Evolutionary conservation across 2,329 filamentous ascomycete species (phyloP), one percentile per base, ranked within the genome.

Genomic region (Sporothrix mexicana): DNA sequence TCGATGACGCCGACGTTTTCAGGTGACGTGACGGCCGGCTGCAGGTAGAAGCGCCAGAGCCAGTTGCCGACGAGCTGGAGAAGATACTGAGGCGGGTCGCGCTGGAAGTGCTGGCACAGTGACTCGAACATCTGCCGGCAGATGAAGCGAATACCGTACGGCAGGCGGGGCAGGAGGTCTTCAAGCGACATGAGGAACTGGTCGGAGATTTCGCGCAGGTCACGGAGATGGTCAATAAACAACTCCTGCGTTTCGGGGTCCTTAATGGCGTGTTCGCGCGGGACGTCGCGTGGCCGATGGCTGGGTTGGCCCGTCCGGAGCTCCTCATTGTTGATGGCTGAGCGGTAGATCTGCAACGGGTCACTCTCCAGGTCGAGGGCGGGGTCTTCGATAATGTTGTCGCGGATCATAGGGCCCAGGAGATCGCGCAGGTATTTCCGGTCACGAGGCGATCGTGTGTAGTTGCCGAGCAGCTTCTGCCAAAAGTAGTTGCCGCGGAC

Each of bases 261-360:
- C 77, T 95, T 92, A 80, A 99, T 98, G n/a, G 96, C 96, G 77
- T 97, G 87, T 80, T 99, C 96, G 75, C 95, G 90, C 0, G 94
- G 92, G 47, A 99, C 91, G 77, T 98, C 94, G 15, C 93, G 89
- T 47, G 91, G 92, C 75, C 96, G 88, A 68, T 88, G 88, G 80
- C 95, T 97, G 23, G 93, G 90, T 76, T 90, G 90, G 4, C 96
- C 96, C 0, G 96, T 99, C 20, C 94, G 91, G 30, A 99, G 89
- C 82, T 99, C 96, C 81, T 98, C 95, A 78, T 99, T 97, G 83
- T 97, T 98, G 83, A 99, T 97, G 15, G 94, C 91, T 5, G 94
- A 96, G 57, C 93, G 90, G 82, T 99, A 98, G 73, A 99, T 99
- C 77, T 98, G 95, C 85, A 98, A 92, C 0, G 96, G 96, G 79